Evolutionary conservation across 163 green algal species (phyloP).

Genomic region (Scenedesmus sp.): DNA sequence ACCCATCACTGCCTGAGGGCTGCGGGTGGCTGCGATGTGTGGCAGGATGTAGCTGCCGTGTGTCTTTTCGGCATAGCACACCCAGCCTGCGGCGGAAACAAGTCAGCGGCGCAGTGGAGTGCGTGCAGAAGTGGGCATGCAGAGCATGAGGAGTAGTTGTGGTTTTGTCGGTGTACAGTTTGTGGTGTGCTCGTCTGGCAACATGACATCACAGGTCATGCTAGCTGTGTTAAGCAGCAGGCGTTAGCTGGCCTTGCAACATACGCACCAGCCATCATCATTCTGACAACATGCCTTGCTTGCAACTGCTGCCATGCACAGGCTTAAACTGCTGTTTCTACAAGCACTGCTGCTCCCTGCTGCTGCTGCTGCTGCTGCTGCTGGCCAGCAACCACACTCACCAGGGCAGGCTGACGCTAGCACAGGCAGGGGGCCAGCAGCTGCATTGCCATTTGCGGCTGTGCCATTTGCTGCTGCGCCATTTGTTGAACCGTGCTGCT

Average conservation of each 20-base stretch:
- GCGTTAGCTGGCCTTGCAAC: no score
- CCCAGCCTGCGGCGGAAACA: constrained; percentile 84
- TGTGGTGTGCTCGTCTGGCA: no score
- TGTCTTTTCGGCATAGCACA: constrained; percentile 99
- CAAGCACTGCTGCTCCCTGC: neutral
- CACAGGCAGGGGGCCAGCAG: constrained; percentile 48
- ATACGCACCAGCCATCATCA: no score
- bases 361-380: neutral
- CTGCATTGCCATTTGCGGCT: neutral
- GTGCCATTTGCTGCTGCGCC: neutral
- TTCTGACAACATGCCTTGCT: neutral
- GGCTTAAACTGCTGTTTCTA: neutral
- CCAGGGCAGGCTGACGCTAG: neutral
- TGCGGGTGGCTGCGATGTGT: constrained; percentile 88
- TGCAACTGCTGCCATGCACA: neutral
- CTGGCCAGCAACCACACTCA: neutral
- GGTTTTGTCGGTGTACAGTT: no score
- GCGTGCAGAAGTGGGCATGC: neutral
- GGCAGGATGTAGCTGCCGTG: constrained; percentile 88
- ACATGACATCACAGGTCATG: no score
- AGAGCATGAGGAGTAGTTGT: neutral
- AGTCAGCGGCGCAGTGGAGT: no score
- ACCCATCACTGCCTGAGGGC: constrained; percentile 89
- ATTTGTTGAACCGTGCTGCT: neutral
- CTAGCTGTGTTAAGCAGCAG: no score